Base-by-base conservation (phyloP, 1,284 basidiomycete species). In the Rhodotorula mucilaginosa region DNA sequence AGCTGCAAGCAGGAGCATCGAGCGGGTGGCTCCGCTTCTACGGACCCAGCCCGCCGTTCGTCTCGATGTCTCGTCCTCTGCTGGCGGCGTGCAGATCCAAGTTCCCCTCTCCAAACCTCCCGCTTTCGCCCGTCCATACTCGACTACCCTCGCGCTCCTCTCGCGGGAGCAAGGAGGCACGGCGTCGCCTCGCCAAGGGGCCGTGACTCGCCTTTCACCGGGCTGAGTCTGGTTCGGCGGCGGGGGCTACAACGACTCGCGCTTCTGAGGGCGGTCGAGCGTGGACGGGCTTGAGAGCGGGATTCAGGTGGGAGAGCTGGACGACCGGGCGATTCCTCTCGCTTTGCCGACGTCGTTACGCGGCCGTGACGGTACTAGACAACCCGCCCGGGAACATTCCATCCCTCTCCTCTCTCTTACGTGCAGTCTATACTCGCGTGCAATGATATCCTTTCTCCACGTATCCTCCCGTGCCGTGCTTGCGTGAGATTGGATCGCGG, bases 1-100 rank as follows among this genome's bases (percentile, higher is more conserved):
- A 29, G 44, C 54, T 29, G 39, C 26, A 61, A 44, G 58, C 58
- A 67, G 65, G 65, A 67, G 65, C 65, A 67, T 51, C 49, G 58
- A 67, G 59, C 59, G 46, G 58, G 49, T 51, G 49, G 39, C 39
- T 19, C 52, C n/a, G 10, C 26, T n/a, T 49, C 52, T 63, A 39
- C 23, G 21, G 49, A 26, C 47, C 52, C 61, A 62, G 61, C 61
- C 61, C 61, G 61, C 61, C 61, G 54, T 56, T 48, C 61, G 61
- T 54, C 51, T 61, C 44, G 49, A 51, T 67, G 65, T 67, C 65
- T 39, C 65, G 47, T 67, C 65, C 65, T 67, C 65, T 58, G 57
- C 65, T 60, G 58, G 65, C 58, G 51, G 58, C 65, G 51, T 23
- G 31, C 19, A 46, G 65, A 67, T 49, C 44, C 52, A 54, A 59